Conservation (phyloP, 2,329 filamentous ascomycete genomes). For the Cryphonectria nitschkei region DNA sequence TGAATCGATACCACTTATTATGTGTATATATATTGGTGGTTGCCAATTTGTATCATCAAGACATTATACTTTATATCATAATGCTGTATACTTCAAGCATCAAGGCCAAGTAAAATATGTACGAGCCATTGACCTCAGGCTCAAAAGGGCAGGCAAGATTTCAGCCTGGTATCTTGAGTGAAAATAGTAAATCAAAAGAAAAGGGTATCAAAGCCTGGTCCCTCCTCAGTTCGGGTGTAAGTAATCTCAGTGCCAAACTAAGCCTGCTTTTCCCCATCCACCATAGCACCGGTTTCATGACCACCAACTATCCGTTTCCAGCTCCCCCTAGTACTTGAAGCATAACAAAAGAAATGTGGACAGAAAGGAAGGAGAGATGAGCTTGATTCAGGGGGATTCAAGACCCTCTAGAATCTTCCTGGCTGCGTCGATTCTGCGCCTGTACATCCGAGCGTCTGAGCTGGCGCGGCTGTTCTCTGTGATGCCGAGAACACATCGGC, state of each 20-base stretch:
- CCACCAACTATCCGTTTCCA: background rate
- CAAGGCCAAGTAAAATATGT: background rate
- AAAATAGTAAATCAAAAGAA: constrained; percentile 10
- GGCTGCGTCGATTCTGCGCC: constrained; percentile 75
- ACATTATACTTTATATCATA: constrained; percentile 24
- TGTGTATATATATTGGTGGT: background rate
- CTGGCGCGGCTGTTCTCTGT: constrained; percentile 57
- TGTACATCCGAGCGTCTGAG: constrained; percentile 65
- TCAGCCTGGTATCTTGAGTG: constrained; percentile 14
- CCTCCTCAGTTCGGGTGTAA: constrained; percentile 9
- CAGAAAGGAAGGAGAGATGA: background rate
- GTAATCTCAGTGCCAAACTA: constrained; percentile 11
- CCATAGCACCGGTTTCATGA: background rate
- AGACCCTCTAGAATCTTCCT: constrained; percentile 73
- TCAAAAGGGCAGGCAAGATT: constrained; percentile 11
- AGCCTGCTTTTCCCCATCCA: background rate
- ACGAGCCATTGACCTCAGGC: background rate
- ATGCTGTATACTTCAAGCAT: constrained; percentile 7
- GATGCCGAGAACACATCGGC: constrained; percentile 62
- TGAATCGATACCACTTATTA: background rate
- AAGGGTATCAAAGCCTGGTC: constrained; percentile 28
- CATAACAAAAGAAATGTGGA: background rate
- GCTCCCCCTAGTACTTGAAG: background rate
- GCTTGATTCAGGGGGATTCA: constrained; percentile 38
- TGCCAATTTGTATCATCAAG: constrained; percentile 13